Evolutionary conservation across 1,139 yeast genomes (phyloP), one percentile per base, ranked within the genome.

Genomic region (Blastobotrys serpentis): DNA sequence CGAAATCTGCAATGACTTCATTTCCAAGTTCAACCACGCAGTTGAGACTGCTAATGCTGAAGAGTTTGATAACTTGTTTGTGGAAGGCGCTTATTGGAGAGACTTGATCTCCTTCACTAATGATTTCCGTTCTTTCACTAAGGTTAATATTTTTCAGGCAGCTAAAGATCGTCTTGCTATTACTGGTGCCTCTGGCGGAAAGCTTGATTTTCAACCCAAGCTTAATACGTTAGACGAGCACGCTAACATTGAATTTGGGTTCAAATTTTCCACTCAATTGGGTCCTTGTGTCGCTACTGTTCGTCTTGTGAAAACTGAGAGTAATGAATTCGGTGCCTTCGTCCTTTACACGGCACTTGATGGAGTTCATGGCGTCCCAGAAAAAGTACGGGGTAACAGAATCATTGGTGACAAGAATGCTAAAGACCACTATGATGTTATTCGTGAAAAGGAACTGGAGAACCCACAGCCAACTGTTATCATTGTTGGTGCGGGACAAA

Each of bases 401-500:
- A 68, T 69, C 8, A 51, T 53, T n/a, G 77, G 77, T 34, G 44
- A 40, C 36, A 19, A 47, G 37, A 41, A 52, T 34, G 7, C 47
- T 16, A 21, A 23, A 43, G 36, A 34, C 13, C 42, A 45, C 6
- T 49, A 48, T 39, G 63, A 42, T 60, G 74, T 55, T 10, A 5
- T 32, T 8, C 29, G 53, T 23, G 22, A 32, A 4, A 26, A 29
- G 4, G 50, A 44, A 19, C 4, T 42, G 56, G 73, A 56, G 50
- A 47, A 44, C 56, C 57, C 57, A 38, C 55, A 71, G 49, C 77
- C 77, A 2, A 46, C 67, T 11, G 76, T 72, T 16, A 60, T 73
- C 22, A 62, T 73, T 50, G 72, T 73, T 38, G 77, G 77, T 38
- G 77, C 73, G 43, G 77, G 77, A 21, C 77, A 73, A 55, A 67